A percentile compares a stretch with the other conserved stretches of the same genome.
These are phyloP conservation scores for Mortierella antarctica DNA, from an alignment of 192 early-diverging fungal species.

Conservation along the genomic window DNA sequence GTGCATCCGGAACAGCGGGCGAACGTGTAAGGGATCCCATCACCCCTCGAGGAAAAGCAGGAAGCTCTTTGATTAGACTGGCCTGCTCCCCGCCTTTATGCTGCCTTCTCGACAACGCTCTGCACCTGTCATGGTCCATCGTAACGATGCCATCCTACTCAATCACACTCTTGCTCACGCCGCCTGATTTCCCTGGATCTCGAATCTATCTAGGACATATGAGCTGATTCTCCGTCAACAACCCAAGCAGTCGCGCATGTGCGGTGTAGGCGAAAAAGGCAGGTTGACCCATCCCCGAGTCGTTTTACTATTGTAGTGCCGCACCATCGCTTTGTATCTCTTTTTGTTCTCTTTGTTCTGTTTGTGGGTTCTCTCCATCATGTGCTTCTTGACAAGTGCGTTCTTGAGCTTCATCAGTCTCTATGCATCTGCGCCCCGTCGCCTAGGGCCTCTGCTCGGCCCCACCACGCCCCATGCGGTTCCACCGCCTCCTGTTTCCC, in stretches of 20 bases:
- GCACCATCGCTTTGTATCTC: neutral
- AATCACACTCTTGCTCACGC: neutral
- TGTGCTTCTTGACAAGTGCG: no score
- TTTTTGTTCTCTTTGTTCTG: no score
- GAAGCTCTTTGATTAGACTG: neutral
- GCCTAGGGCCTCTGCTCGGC: no score
- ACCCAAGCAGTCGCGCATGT: slow-evolving; percentile 92
- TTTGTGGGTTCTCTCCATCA: no score
- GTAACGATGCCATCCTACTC: neutral
- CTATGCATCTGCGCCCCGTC: no score
- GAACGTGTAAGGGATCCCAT: slow-evolving; percentile 31
- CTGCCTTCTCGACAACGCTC: no score
- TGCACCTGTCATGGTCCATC: neutral
- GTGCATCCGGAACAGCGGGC: slow-evolving; percentile 60
- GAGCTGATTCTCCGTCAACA: slow-evolving; percentile 82
- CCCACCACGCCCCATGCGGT: no score
- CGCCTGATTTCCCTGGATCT: neutral
- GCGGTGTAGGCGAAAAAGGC: slow-evolving; percentile 95
- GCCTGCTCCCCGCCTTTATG: neutral
- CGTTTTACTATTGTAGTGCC: neutral
- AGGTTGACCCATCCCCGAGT: slow-evolving; percentile 30
- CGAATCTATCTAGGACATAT: slow-evolving; percentile 53
- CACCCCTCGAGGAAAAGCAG: slow-evolving; percentile 5
- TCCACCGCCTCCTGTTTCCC: no score
- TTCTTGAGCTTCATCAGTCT: no score